phyloP scores from a whole-genome alignment of 352 stramenopile species.

The Phytopythium vexans region DNA sequence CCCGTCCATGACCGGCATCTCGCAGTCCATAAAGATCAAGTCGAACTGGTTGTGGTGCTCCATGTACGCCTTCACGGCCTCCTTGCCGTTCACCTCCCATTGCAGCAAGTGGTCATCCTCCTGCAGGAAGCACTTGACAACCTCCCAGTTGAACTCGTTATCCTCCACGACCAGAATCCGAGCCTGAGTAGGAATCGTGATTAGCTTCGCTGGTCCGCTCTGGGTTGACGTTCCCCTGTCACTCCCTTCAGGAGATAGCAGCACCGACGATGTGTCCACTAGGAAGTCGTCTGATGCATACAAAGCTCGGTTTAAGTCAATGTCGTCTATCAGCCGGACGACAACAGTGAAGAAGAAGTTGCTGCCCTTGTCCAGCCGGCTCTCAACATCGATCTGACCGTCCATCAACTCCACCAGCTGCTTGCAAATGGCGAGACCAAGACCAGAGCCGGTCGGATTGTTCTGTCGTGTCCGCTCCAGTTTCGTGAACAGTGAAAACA shows the following conservation, averaged over 20 bases:
- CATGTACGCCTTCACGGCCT: conserved; percentile 66
- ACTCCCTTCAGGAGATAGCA: conserved; percentile 10
- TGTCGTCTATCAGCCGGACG: conserved; percentile 57
- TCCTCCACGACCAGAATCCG: conserved; percentile 73
- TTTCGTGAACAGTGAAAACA: conserved; percentile 85
- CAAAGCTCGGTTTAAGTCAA: conserved; percentile 33
- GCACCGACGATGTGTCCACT: conserved; percentile 13
- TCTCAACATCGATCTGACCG: conserved; percentile 83
- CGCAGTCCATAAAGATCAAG: conserved; percentile 79
- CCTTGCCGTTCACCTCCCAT: conserved; percentile 66
- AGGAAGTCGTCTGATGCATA: conserved; percentile 56
- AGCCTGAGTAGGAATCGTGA: conserved; percentile 41
- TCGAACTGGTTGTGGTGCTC: conserved; percentile 49
- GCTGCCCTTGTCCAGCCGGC: conserved; percentile 62
- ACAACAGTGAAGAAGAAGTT: conserved; percentile 87
- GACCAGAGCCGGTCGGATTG: conserved; percentile 83
- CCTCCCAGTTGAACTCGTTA: conserved; percentile 81
- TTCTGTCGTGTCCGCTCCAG: conserved; percentile 77
- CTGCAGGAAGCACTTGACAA: conserved; percentile 74
- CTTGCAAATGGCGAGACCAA: conserved; percentile 87
- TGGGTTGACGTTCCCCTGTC: conserved; percentile 43
- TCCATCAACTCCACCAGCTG: conserved; percentile 88
- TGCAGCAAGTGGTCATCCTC: conserved; percentile 66
- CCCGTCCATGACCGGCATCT: conserved; percentile 82
- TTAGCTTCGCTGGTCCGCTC: conserved; percentile 27